A percentile compares a stretch with the other conserved stretches of the same genome.
Evolutionary conservation across 208 protist species (phyloP).

Genomic region (Trypanosoma cruzi): DNA sequence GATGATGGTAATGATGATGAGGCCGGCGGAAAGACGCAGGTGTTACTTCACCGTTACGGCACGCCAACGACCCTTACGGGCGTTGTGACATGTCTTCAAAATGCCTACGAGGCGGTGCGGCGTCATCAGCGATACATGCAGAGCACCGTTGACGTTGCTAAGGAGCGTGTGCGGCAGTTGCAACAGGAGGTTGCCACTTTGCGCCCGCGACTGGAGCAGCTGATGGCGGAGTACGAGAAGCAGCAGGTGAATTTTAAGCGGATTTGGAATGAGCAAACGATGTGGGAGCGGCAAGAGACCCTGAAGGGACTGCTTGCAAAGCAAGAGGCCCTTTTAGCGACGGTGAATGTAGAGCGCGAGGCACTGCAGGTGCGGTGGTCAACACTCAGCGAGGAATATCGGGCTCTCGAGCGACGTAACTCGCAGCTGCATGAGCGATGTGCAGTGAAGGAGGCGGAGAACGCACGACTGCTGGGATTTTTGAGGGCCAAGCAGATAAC

Average conservation of each 20-base stretch:
- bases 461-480: slow-evolving; percentile 55
- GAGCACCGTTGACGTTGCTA: neutral
- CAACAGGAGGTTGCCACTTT: slow-evolving; percentile 9
- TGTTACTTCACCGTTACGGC: neutral
- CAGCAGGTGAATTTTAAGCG: slow-evolving; percentile 38
- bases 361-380: slow-evolving; percentile 53
- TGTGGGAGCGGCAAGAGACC: slow-evolving; percentile 31
- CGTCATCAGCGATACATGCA: slow-evolving; percentile 11
- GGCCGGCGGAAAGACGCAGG: neutral
- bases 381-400: slow-evolving; percentile 63
- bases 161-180: slow-evolving; percentile 9
- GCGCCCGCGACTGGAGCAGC: slow-evolving; percentile 4
- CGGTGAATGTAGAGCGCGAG: slow-evolving; percentile 59
- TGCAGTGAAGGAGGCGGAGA: slow-evolving; percentile 68
- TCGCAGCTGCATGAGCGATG: slow-evolving; percentile 76
- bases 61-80: slow-evolving; percentile 24
- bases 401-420: slow-evolving; percentile 68
- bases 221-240: slow-evolving; percentile 30
- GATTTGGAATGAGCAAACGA: slow-evolving; percentile 32
- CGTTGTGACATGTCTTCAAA: slow-evolving; percentile 13
- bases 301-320: slow-evolving; percentile 60
- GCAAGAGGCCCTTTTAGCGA: slow-evolving; percentile 50
- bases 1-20: neutral
- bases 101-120: slow-evolving; percentile 15
- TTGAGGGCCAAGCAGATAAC: slow-evolving; percentile 20